phyloP scores from a whole-genome alignment of 495 filamentous ascomycete genomes.

The Podospora didyma region DNA sequence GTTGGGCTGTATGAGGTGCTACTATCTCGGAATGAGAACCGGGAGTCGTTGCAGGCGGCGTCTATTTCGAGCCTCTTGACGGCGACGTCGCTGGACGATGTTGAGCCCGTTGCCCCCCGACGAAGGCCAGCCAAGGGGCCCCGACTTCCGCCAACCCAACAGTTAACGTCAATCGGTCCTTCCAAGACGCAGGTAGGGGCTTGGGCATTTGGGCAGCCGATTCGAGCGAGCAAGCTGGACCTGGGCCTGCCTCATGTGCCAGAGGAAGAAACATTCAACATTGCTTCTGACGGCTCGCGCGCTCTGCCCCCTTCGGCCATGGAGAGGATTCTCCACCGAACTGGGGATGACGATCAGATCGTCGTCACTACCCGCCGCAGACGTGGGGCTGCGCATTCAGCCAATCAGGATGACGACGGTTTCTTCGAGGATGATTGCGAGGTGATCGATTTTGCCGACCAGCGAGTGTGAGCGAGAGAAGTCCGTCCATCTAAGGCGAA shows the following conservation, averaged over 20 bases:
- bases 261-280: conserved; percentile 55
- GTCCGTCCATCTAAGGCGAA: conserved; percentile 10
- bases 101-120: conserved; percentile 4
- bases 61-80: conserved; percentile 19
- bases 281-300: conserved; percentile 43
- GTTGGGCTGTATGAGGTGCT: conserved; percentile 59
- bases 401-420: conserved; percentile 60
- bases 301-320: conserved; percentile 53
- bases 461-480: conserved; percentile 57
- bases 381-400: conserved; percentile 48
- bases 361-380: conserved; percentile 73
- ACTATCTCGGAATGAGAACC: not conserved
- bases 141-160: conserved; percentile 4
- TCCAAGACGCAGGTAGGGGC: conserved; percentile 12
- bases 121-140: conserved; percentile 17
- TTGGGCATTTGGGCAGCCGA: conserved; percentile 71
- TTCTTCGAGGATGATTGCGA: conserved; percentile 96
- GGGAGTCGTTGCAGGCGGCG: conserved; percentile 11
- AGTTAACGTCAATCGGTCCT: not conserved
- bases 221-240: conserved; percentile 59
- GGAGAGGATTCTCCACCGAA: conserved; percentile 53
- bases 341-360: conserved; percentile 68
- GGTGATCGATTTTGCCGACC: conserved; percentile 84
- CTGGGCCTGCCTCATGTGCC: conserved; percentile 44
- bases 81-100: conserved; percentile 1